Conservation (phyloP, 1,139 yeast genomes). For the Scheffersomyces illinoinensis region DNA sequence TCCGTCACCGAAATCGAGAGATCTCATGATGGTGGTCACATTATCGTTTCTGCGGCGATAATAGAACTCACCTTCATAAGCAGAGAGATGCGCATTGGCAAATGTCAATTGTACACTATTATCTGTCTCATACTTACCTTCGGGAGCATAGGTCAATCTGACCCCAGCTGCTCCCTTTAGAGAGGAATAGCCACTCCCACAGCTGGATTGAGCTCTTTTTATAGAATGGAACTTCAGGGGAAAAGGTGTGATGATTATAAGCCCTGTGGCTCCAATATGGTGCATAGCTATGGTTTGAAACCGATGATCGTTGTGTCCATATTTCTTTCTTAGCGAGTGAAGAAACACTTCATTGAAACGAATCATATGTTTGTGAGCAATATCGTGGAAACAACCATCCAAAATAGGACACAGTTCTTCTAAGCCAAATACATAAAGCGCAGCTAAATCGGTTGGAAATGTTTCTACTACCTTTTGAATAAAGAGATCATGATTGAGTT, state of each 20-base stretch:
- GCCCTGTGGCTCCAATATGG: slow-evolving; percentile 66
- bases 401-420: slow-evolving; percentile 72
- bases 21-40: slow-evolving; percentile 48
- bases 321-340: slow-evolving; percentile 36
- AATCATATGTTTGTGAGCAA: slow-evolving; percentile 40
- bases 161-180: slow-evolving; percentile 76
- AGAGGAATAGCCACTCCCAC: slow-evolving; percentile 63
- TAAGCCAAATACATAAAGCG: slow-evolving; percentile 63
- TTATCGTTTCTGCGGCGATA: slow-evolving; percentile 53
- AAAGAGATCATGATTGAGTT: slow-evolving; percentile 24
- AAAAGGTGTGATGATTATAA: slow-evolving; percentile 54
- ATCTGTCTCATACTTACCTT: slow-evolving; percentile 12
- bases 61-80: slow-evolving; percentile 65
- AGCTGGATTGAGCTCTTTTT: slow-evolving; percentile 36
- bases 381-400: slow-evolving; percentile 55
- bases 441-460: slow-evolving; percentile 39
- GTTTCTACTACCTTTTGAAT: slow-evolving; percentile 22
- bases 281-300: slow-evolving; percentile 49
- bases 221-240: slow-evolving; percentile 31
- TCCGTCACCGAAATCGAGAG: slow-evolving; percentile 63
- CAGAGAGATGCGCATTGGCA: slow-evolving; percentile 70
- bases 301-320: slow-evolving; percentile 26
- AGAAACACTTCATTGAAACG: slow-evolving; percentile 42
- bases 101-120: slow-evolving; percentile 51
- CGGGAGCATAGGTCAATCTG: slow-evolving; percentile 41